A percentile compares a stretch with the other conserved stretches of the same genome.
Evolutionary conservation across 345 rosid genomes (phyloP).

Genomic region (Populus simonii): DNA sequence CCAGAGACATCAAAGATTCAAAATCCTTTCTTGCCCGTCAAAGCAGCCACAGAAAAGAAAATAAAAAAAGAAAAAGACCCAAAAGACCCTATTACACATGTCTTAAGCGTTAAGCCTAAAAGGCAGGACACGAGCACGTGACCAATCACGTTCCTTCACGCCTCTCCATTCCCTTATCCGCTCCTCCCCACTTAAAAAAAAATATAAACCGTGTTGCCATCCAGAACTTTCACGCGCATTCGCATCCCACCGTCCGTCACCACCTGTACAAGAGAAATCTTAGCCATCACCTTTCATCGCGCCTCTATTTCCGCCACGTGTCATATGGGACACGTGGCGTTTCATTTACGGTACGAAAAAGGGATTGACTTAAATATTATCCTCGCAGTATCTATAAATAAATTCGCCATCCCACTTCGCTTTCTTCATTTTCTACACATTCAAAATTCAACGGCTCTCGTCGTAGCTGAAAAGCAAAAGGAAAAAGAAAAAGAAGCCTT

Average conservation of each 20-base stretch:
- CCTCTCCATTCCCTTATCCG: neutral
- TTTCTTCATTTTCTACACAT: neutral
- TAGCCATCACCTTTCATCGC: slow-evolving; percentile 41
- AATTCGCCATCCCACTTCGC: neutral
- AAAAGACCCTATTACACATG: neutral
- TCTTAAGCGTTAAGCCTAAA: neutral
- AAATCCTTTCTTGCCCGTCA: neutral
- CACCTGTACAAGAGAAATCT: slow-evolving; percentile 34
- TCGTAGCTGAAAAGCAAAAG: neutral
- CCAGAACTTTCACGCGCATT: slow-evolving; percentile 34
- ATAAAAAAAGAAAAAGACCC: no score
- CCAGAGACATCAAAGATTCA: neutral
- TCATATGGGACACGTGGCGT: slow-evolving; percentile 15
- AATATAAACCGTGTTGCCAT: neutral
- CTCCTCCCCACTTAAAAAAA: neutral
- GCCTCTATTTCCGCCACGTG: slow-evolving; percentile 28
- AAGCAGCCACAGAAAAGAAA: neutral
- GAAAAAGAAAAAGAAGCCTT: neutral
- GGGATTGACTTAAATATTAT: slow-evolving; percentile 32
- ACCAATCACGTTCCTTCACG: neutral
- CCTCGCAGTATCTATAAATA: slow-evolving; percentile 36
- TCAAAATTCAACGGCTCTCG: neutral
- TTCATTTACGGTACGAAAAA: neutral
- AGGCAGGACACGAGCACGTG: slow-evolving; percentile 8
- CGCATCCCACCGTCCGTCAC: slow-evolving; percentile 46